Evolutionary conservation across 108 stramenopile genomes (phyloP).

Genomic region (Phaeodactylum tricornutum): DNA sequence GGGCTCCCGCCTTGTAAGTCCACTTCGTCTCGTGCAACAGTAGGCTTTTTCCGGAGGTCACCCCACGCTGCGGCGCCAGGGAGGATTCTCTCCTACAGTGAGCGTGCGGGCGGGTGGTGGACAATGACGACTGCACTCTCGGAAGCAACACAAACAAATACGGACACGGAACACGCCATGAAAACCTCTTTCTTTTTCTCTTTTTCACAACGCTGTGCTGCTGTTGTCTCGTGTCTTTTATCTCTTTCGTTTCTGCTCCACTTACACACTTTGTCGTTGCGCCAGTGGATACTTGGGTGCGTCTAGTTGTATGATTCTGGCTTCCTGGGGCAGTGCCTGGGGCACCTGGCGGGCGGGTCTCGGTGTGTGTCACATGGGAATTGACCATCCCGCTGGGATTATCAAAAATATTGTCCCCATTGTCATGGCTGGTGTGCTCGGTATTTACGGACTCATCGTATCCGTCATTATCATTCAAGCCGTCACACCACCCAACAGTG

Average conservation of each 20-base stretch:
- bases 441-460: slow-evolving; percentile 80
- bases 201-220: no score
- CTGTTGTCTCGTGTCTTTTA: no score
- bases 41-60: no score
- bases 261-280: background rate
- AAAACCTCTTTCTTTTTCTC: no score
- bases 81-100: no score
- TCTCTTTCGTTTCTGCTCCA: no score
- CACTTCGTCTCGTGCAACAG: background rate
- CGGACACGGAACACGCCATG: no score
- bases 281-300: slow-evolving; percentile 47
- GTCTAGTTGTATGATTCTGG: slow-evolving; percentile 37
- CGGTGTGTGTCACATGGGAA: slow-evolving; percentile 69
- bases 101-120: no score
- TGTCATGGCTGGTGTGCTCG: slow-evolving; percentile 85
- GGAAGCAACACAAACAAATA: no score
- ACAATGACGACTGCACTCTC: no score
- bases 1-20: slow-evolving; percentile 31
- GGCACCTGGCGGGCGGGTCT: slow-evolving; percentile 79
- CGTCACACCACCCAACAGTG: slow-evolving; percentile 25
- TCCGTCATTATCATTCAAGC: slow-evolving; percentile 65
- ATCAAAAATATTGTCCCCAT: slow-evolving; percentile 84
- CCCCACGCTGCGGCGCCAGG: no score
- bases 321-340: slow-evolving; percentile 44
- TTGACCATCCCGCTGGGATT: slow-evolving; percentile 62